Conservation (phyloP, 177 flowering plant genomes). For the Vitis hybrid region DNA sequence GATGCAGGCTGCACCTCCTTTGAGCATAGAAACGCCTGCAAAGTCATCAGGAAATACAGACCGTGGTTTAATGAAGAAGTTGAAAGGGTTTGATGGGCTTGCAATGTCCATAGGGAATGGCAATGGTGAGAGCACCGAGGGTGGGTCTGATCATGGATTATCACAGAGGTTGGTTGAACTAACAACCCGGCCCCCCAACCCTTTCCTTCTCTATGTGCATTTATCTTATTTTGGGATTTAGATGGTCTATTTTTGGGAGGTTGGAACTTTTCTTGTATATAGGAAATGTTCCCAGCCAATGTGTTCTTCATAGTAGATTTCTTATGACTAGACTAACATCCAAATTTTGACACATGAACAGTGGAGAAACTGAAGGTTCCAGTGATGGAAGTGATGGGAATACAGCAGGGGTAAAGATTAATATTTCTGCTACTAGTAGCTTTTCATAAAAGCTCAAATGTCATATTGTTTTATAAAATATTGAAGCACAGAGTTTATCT, state of each 20-base stretch:
- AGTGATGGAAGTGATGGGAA: conserved; percentile 77
- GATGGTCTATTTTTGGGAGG: neutral
- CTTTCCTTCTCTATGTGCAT: neutral
- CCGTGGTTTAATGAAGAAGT: conserved; percentile 62
- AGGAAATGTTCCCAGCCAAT: conserved; percentile 1
- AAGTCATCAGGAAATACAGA: conserved; percentile 68
- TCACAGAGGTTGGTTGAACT: conserved; percentile 62
- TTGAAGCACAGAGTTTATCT: neutral
- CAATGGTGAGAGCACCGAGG: conserved; percentile 45
- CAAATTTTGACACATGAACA: conserved; percentile 23
- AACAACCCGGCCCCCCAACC: too few species aligned
- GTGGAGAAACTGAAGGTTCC: conserved; percentile 74
- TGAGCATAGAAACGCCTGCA: conserved; percentile 57
- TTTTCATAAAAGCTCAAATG: too few species aligned
- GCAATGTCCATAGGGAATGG: conserved; percentile 79
- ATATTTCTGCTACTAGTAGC: too few species aligned
- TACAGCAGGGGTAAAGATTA: conserved; percentile 45
- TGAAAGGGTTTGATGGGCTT: conserved; percentile 81
- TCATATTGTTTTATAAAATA: neutral
- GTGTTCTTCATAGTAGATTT: neutral
- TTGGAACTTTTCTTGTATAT: neutral
- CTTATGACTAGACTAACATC: neutral
- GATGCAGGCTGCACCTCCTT: conserved; percentile 52
- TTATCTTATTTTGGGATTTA: neutral
- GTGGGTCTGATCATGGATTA: conserved; percentile 30